Conservation (phyloP, 2,329 filamentous ascomycete species). For the Gnomoniopsis smithogilvyi region DNA sequence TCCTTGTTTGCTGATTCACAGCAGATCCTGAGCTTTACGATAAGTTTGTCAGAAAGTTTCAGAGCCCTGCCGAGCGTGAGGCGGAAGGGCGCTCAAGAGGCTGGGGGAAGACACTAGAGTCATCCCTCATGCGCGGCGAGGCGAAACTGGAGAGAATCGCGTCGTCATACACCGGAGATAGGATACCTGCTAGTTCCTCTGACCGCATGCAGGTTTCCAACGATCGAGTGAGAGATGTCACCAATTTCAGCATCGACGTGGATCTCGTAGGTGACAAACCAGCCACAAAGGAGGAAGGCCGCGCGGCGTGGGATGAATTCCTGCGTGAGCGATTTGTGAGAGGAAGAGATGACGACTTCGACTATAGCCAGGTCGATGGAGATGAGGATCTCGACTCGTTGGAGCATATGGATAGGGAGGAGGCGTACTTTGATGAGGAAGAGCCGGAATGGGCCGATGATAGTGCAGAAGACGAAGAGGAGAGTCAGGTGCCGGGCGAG, state of each 20-base stretch:
- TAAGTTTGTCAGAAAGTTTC: conserved; percentile 72
- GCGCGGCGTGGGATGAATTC: conserved; percentile 66
- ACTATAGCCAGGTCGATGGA: conserved; percentile 68
- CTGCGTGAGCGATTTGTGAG: conserved; percentile 72
- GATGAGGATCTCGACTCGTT: conserved; percentile 68
- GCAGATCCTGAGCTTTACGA: conserved; percentile 79
- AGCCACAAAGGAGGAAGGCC: conserved; percentile 62
- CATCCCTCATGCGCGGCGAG: conserved; percentile 73
- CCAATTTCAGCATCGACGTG: conserved; percentile 39
- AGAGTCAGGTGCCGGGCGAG: conserved; percentile 27
- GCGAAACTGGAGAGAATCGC: conserved; percentile 63
- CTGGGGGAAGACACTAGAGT: conserved; percentile 74
- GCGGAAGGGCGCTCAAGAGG: conserved; percentile 71
- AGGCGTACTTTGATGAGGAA: conserved; percentile 78
- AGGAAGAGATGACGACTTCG: conserved; percentile 75
- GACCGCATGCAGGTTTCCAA: neutral
- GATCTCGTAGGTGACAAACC: conserved; percentile 43
- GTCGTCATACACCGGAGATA: conserved; percentile 23
- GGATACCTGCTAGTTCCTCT: conserved; percentile 32
- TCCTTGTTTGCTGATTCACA: neutral
- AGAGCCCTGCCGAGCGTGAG: conserved; percentile 69
- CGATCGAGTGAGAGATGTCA: neutral
- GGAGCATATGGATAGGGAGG: conserved; percentile 60
- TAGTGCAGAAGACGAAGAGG: conserved; percentile 22
- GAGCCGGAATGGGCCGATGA: conserved; percentile 63